phyloP scores from a whole-genome alignment of 495 filamentous ascomycete genomes.

The Annulohypoxylon bovei region DNA sequence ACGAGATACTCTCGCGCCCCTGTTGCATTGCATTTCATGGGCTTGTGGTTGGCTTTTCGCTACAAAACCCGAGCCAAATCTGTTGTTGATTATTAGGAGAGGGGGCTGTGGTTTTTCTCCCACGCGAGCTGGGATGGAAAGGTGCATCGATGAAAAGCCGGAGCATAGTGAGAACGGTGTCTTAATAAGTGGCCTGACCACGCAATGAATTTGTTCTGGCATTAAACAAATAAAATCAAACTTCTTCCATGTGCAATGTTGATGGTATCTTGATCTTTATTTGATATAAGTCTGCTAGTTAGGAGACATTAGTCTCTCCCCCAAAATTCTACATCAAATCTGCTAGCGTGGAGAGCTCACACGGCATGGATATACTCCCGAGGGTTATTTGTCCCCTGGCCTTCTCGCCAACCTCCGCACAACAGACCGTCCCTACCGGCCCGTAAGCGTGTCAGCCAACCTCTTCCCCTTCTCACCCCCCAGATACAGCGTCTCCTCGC shows the following conservation, averaged over 20 bases:
- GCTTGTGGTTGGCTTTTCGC: background rate
- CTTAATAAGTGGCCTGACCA: background rate
- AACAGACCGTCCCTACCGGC: conserved; percentile 29
- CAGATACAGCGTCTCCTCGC: conserved; percentile 66
- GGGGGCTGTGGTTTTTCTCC: background rate
- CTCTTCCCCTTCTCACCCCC: conserved; percentile 75
- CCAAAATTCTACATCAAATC: background rate
- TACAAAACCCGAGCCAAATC: background rate
- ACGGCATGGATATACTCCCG: background rate
- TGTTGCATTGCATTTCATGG: background rate
- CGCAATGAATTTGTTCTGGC: background rate
- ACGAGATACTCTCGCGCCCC: background rate
- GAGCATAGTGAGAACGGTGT: background rate
- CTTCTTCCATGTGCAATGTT: background rate
- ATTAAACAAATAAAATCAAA: background rate
- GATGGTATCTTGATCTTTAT: background rate
- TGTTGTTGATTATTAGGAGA: background rate
- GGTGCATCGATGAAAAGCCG: background rate
- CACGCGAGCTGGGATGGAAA: too few species aligned
- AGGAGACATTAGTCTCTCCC: background rate
- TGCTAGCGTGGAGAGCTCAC: background rate
- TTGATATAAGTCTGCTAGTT: background rate
- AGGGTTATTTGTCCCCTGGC: background rate
- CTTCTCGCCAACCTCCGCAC: background rate
- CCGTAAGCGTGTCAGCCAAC: conserved; percentile 69